phyloP scores from a whole-genome alignment of 352 stramenopile species.

The Phytophthora europaea region DNA sequence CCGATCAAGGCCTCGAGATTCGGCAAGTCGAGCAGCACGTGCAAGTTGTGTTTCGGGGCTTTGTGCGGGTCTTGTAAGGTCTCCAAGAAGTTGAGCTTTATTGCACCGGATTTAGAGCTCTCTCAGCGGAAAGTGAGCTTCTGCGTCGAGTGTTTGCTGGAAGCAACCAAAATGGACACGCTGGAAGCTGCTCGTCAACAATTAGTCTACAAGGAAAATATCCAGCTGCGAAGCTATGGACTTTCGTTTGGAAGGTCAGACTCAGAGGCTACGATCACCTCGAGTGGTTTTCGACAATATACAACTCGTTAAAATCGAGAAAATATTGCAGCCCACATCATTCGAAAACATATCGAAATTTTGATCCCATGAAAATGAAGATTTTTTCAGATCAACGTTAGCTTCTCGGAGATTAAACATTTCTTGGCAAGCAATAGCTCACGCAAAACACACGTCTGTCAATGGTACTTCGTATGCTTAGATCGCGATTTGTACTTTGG shows the following conservation, averaged over 20 bases:
- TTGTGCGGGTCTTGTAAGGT: constrained; percentile 21
- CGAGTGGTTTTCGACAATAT: not conserved
- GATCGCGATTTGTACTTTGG: no score
- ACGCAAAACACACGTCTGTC: no score
- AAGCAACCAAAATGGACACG: constrained; percentile 27
- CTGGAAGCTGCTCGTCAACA: constrained; percentile 25
- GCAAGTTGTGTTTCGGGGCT: constrained; percentile 30
- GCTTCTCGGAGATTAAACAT: no score
- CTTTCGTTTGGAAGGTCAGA: not conserved
- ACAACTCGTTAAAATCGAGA: no score
- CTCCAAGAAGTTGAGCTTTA: constrained; percentile 29
- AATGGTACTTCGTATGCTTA: no score
- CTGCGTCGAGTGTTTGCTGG: constrained; percentile 33
- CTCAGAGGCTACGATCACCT: not conserved
- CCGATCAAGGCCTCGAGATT: constrained; percentile 11
- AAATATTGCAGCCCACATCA: no score
- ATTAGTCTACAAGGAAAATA: constrained; percentile 14
- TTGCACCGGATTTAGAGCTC: not conserved
- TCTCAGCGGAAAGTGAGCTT: constrained; percentile 26
- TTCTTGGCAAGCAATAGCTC: no score
- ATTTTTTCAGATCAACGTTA: no score
- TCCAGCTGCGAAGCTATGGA: not conserved
- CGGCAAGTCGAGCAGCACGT: constrained; percentile 11
- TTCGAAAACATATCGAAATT: no score
- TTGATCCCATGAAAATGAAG: no score